phyloP scores from a whole-genome alignment of 129 eudicot species.

The sunflower (Helianthus annuus) region HanXRQr2.0-SUNRISE NC_035447.2:4904897-4905396 shows the following conservation, averaged over 20 bases:
- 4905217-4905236: conserved; percentile 77
- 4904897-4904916: conserved; percentile 92
- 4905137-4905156: background rate
- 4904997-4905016: background rate
- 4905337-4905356: conserved; percentile 3
- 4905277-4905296: conserved; percentile 13
- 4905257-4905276: conserved; percentile 90
- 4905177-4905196: conserved; percentile 63
- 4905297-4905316: conserved; percentile 1
- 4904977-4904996: conserved; percentile 1
- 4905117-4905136: background rate
- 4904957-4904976: conserved; percentile 95
- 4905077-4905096: background rate
- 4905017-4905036: background rate
- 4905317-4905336: background rate
- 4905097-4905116: background rate
- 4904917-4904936: conserved; percentile 80
- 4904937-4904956: conserved; percentile 68
- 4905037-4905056: background rate
- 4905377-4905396: background rate
- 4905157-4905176: conserved; percentile 2
- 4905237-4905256: conserved; percentile 96
- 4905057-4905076: background rate
- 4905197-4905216: conserved; percentile 94
- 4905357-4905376: background rate